These are phyloP conservation scores for Pelargonium fulgidum DNA, from an alignment of 441 rosid species.

Conservation along the genomic window DNA sequence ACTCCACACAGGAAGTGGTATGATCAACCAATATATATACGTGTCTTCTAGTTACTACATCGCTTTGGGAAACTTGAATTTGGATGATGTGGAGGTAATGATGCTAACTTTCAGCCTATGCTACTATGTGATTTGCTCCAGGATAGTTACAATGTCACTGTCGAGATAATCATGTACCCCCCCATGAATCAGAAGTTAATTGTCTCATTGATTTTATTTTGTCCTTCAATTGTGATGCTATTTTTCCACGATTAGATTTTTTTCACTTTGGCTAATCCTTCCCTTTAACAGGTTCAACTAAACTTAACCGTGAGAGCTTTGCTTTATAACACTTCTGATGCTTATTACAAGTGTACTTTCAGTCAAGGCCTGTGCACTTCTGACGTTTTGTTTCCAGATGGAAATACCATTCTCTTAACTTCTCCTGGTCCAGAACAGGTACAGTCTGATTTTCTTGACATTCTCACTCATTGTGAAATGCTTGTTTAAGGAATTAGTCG, in stretches of 20 bases:
- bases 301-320: conserved; percentile 47
- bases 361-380: conserved; percentile 42
- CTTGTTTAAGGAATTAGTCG: neutral
- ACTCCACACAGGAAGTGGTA: conserved; percentile 57
- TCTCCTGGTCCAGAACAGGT: conserved; percentile 65
- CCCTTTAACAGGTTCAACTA: conserved; percentile 55
- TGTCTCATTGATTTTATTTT: conserved; percentile 4
- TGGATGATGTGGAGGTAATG: conserved; percentile 68
- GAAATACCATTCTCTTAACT: conserved; percentile 59
- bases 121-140: conserved; percentile 12
- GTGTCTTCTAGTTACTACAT: conserved; percentile 69
- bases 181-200: neutral
- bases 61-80: conserved; percentile 75
- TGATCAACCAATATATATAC: conserved; percentile 49
- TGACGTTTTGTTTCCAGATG: conserved; percentile 52
- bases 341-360: conserved; percentile 74
- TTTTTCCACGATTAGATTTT: neutral
- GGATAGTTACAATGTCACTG: too few relatives aligned
- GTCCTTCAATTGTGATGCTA: neutral
- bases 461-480: neutral
- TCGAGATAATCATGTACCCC: neutral
- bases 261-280: conserved; percentile 10
- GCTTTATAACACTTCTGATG: conserved; percentile 63
- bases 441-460: conserved; percentile 4
- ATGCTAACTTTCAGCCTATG: conserved; percentile 9